A percentile compares a stretch with the other conserved stretches of the same genome.
Conservation (phyloP, 2,329 filamentous ascomycete genomes). For the Pyrenochaeta sp. region DNA sequence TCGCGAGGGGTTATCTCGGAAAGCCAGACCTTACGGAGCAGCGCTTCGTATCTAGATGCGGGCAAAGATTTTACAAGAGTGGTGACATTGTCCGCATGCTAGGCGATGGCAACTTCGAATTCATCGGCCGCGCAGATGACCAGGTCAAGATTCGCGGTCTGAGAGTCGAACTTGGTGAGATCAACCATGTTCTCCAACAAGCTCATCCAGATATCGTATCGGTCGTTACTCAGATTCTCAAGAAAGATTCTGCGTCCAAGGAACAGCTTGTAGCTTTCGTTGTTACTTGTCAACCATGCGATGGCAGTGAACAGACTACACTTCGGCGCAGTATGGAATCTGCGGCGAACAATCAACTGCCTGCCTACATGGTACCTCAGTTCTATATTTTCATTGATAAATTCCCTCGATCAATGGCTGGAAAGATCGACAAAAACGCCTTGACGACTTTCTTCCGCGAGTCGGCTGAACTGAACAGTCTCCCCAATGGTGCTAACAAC, state of each 20-base stretch:
- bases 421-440: slow-evolving; percentile 50
- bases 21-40: slow-evolving; percentile 40
- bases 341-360: slow-evolving; percentile 31
- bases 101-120: slow-evolving; percentile 48
- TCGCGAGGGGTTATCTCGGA: slow-evolving; percentile 55
- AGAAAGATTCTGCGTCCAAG: slow-evolving; percentile 30
- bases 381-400: slow-evolving; percentile 42
- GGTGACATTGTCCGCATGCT: slow-evolving; percentile 51
- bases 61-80: slow-evolving; percentile 47
- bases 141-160: slow-evolving; percentile 51
- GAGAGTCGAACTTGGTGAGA: slow-evolving; percentile 49
- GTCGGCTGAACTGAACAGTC: slow-evolving; percentile 10
- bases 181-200: slow-evolving; percentile 40
- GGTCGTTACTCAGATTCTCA: slow-evolving; percentile 43
- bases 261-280: slow-evolving; percentile 49
- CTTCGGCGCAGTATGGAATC: slow-evolving; percentile 28
- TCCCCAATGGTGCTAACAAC: slow-evolving; percentile 1
- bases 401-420: slow-evolving; percentile 49
- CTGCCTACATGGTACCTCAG: slow-evolving; percentile 49
- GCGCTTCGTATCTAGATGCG: slow-evolving; percentile 37
- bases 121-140: slow-evolving; percentile 48
- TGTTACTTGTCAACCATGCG: slow-evolving; percentile 3
- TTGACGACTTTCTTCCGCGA: slow-evolving; percentile 40
- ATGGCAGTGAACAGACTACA: slow-evolving; percentile 12
- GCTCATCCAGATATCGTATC: slow-evolving; percentile 26